Evolutionary conservation across 2,329 filamentous ascomycete species (phyloP).

Genomic region (Arachnopeziza araneosa): DNA sequence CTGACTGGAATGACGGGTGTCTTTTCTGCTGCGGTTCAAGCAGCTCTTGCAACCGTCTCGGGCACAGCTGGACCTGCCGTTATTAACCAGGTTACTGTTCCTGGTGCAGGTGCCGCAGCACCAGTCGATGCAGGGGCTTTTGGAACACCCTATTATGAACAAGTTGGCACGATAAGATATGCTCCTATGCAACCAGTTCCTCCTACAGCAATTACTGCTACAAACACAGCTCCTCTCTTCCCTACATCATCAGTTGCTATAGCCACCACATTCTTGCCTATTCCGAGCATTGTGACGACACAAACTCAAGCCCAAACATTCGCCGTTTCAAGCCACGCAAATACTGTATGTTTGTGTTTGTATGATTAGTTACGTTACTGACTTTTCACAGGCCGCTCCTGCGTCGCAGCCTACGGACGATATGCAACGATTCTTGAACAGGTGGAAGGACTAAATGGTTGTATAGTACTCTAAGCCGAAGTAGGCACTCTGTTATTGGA

Average conservation of each 20-base stretch:
- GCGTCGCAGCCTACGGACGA: constrained; percentile 30
- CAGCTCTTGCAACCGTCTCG: constrained; percentile 31
- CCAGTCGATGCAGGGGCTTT: constrained; percentile 18
- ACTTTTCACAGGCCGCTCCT: constrained; percentile 23
- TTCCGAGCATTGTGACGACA: constrained; percentile 31
- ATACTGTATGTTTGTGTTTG: constrained; percentile 29
- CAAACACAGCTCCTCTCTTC: constrained; percentile 31
- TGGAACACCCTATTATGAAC: constrained; percentile 30
- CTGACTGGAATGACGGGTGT: constrained; percentile 57
- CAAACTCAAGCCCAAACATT: constrained; percentile 33
- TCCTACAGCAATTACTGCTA: constrained; percentile 34
- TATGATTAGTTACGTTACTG: constrained; percentile 6
- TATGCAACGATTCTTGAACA: constrained; percentile 33
- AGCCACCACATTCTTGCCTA: constrained; percentile 30
- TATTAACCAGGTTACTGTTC: constrained; percentile 17
- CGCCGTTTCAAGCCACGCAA: constrained; percentile 30
- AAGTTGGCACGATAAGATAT: constrained; percentile 34
- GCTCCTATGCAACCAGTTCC: constrained; percentile 37
- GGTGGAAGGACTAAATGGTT: constrained; percentile 33
- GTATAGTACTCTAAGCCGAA: background rate
- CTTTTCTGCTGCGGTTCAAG: constrained; percentile 40
- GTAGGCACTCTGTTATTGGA: background rate
- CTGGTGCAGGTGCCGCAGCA: constrained; percentile 5
- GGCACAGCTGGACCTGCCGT: constrained; percentile 33
- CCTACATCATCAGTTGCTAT: constrained; percentile 32